Evolutionary conservation across 2,329 filamentous ascomycete species (phyloP).

Genomic region (Basipetospora chlamydospora): DNA sequence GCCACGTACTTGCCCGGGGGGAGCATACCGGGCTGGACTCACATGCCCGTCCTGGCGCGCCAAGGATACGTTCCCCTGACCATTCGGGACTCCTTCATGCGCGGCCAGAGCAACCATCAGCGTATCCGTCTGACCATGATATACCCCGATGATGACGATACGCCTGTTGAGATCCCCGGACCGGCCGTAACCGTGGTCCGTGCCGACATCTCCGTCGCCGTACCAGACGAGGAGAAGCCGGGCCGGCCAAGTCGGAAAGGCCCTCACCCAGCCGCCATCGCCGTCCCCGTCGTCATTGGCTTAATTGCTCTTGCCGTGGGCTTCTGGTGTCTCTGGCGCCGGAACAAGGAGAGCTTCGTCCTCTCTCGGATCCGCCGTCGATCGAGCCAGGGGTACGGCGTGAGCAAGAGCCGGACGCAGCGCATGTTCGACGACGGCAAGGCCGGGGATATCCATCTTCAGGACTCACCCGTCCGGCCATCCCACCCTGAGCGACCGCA

Average conservation of each 20-base stretch:
- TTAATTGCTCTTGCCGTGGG: constrained; percentile 11
- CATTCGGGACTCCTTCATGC: constrained; percentile 4
- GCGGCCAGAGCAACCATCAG: constrained; percentile 6
- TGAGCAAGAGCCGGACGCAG: constrained; percentile 12
- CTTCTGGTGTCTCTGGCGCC: constrained; percentile 14
- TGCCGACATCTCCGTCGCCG: constrained; percentile 3
- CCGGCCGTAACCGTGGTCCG: constrained; percentile 1
- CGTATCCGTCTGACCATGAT: background rate
- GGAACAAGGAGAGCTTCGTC: constrained; percentile 11
- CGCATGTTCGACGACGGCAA: constrained; percentile 8
- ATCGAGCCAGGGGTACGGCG: constrained; percentile 14
- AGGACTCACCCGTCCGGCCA: constrained; percentile 12
- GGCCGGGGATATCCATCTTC: constrained; percentile 15
- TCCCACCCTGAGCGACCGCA: constrained; percentile 7
- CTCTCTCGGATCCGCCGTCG: constrained; percentile 7
- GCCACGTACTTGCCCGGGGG: constrained; percentile 7
- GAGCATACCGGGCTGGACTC: constrained; percentile 4
- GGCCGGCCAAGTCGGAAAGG: background rate
- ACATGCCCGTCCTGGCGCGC: constrained; percentile 11
- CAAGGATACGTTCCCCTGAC: constrained; percentile 16
- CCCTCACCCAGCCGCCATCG: constrained; percentile 8
- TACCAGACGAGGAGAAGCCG: background rate
- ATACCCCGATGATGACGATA: constrained; percentile 10
- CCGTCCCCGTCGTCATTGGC: constrained; percentile 15
- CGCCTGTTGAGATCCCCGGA: background rate